A percentile compares a stretch with the other conserved stretches of the same genome.
Conservation (phyloP, 768 basidiomycete genomes). For the Rhizopogon vulgaris region DNA sequence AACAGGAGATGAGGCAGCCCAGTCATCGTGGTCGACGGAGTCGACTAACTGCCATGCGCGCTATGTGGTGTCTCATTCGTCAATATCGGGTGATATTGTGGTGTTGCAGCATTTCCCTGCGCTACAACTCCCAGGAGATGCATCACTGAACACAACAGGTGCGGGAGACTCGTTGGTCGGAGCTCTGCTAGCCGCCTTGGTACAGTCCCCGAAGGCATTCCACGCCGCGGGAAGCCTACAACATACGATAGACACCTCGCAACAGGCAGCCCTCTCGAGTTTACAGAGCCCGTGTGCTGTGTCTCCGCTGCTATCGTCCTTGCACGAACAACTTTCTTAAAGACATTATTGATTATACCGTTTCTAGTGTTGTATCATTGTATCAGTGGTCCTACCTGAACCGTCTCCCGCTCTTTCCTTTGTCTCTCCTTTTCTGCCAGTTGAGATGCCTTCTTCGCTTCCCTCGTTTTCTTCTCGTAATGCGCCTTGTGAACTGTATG, state of each 20-base stretch:
- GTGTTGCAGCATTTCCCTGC: constrained; percentile 75
- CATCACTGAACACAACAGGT: constrained; percentile 73
- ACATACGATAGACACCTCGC: constrained; percentile 46
- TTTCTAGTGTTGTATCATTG: constrained; percentile 3
- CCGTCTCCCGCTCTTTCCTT: constrained; percentile 47
- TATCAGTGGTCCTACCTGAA: constrained; percentile 54
- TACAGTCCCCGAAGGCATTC: constrained; percentile 37
- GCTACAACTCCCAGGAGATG: constrained; percentile 28
- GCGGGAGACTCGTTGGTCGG: constrained; percentile 92
- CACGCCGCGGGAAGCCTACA: constrained; percentile 39
- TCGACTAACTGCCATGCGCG: constrained; percentile 41
- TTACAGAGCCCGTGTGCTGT: constrained; percentile 55
- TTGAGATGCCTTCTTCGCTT: constrained; percentile 28
- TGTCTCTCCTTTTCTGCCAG: constrained; percentile 40
- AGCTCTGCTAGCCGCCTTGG: constrained; percentile 65
- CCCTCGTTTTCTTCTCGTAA: constrained; percentile 47
- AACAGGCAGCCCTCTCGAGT: constrained; percentile 58
- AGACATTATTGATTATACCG: background rate
- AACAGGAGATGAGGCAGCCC: constrained; percentile 29
- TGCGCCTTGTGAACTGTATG: constrained; percentile 36
- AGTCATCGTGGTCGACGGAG: constrained; percentile 46
- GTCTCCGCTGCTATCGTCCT: constrained; percentile 50
- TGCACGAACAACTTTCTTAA: constrained; percentile 3
- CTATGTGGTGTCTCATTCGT: constrained; percentile 46
- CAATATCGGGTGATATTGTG: constrained; percentile 39